These are phyloP conservation scores for Liquidambar formosana DNA, from an alignment of 164 flowering plant species.

Conservation along the genomic window DNA sequence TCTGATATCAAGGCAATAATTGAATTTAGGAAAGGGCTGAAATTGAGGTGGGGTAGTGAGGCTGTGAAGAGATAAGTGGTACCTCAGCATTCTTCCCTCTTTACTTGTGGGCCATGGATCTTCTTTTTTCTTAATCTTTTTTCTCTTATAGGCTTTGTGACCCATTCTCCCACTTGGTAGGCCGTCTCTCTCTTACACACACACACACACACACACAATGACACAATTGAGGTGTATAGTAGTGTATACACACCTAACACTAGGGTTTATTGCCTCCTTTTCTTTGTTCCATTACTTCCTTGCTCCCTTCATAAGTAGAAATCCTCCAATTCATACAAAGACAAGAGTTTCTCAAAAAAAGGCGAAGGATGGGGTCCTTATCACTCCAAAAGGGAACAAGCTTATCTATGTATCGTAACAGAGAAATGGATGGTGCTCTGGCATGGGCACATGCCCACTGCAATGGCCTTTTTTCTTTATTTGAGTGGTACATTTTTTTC, in stretches of 20 bases:
- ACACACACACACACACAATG: background rate
- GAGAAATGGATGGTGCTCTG: constrained; percentile 8
- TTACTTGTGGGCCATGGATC: background rate
- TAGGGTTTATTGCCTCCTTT: background rate
- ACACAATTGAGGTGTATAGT: background rate
- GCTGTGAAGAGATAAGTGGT: background rate
- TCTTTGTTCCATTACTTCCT: background rate
- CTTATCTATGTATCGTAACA: background rate
- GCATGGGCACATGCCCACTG: constrained; percentile 9
- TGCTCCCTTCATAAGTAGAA: background rate
- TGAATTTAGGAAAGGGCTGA: background rate
- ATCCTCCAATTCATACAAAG: background rate
- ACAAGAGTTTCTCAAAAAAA: background rate
- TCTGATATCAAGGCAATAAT: background rate
- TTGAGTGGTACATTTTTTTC: too few species aligned
- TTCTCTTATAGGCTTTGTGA: background rate
- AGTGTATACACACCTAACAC: background rate
- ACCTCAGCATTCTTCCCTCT: background rate
- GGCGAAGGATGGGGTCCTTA: constrained; percentile 5
- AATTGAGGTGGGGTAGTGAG: background rate
- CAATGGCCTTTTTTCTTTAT: background rate
- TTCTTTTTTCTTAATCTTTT: background rate
- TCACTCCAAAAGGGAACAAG: constrained; percentile 12
- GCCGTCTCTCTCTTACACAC: background rate
- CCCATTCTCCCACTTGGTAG: background rate